Evolutionary conservation across 2,329 filamentous ascomycete species (phyloP).

Genomic region (Fusarium pilosicola): DNA sequence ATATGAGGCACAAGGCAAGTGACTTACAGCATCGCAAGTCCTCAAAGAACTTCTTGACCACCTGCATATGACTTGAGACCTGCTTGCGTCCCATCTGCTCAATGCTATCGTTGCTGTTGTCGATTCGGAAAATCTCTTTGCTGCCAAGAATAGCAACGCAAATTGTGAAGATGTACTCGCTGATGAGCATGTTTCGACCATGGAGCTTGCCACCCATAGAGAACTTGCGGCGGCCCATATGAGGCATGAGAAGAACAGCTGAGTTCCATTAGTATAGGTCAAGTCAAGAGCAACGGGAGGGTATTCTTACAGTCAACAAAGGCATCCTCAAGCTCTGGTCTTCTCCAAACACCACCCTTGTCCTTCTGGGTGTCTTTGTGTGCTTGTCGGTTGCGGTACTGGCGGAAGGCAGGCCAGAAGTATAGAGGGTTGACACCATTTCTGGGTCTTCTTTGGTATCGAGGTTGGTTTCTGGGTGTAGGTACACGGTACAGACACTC

Average conservation of each 20-base stretch:
- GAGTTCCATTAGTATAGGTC: constrained; percentile 33
- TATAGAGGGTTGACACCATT: constrained; percentile 67
- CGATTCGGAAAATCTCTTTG: constrained; percentile 56
- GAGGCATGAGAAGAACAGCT: constrained; percentile 73
- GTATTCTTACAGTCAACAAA: constrained; percentile 70
- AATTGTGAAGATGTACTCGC: constrained; percentile 68
- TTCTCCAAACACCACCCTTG: constrained; percentile 65
- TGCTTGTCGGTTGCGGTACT: constrained; percentile 72
- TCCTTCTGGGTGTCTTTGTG: constrained; percentile 70
- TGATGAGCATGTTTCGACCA: constrained; percentile 76
- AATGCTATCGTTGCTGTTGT: constrained; percentile 56
- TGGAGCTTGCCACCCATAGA: constrained; percentile 71
- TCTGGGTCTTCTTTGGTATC: constrained; percentile 50
- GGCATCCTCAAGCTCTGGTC: constrained; percentile 69
- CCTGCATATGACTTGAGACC: constrained; percentile 77
- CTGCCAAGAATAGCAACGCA: constrained; percentile 52
- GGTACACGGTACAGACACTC: constrained; percentile 53
- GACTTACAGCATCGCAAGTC: constrained; percentile 71
- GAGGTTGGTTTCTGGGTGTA: constrained; percentile 51
- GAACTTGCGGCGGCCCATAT: constrained; percentile 74
- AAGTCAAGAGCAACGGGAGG: not conserved
- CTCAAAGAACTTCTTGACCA: constrained; percentile 73
- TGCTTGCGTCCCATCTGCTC: constrained; percentile 68
- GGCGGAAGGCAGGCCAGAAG: constrained; percentile 69
- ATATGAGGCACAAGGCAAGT: not conserved